These are phyloP conservation scores for Neurospora cerealis DNA, from an alignment of 495 filamentous ascomycete species.

Conservation along the genomic window DNA sequence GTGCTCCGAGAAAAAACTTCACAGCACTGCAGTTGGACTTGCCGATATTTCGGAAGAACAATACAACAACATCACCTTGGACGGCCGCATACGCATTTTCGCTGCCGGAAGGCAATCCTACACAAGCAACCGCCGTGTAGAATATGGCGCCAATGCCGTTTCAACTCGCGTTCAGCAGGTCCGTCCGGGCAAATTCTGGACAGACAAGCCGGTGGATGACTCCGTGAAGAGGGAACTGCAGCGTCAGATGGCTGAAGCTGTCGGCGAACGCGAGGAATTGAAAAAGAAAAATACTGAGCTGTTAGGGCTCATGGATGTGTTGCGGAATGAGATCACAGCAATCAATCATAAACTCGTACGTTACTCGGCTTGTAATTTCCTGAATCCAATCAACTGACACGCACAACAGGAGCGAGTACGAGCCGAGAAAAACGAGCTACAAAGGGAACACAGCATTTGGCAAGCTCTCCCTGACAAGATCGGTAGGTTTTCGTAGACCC, in stretches of 20 bases:
- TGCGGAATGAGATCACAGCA: conserved; percentile 1
- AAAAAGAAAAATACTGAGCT: conserved; percentile 5
- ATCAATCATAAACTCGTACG: conserved; percentile 24
- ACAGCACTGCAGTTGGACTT: conserved; percentile 54
- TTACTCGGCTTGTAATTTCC: neutral
- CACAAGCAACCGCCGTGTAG: conserved; percentile 50
- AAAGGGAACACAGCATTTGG: conserved; percentile 51
- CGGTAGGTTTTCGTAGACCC: conserved; percentile 36
- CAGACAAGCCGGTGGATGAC: conserved; percentile 61
- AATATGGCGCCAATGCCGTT: conserved; percentile 60
- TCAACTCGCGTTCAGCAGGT: conserved; percentile 54
- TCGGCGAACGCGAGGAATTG: conserved; percentile 26
- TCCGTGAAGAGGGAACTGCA: conserved; percentile 43
- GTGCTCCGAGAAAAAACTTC: conserved; percentile 54
- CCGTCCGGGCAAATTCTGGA: conserved; percentile 54
- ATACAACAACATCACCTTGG: conserved; percentile 45
- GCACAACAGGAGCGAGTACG: conserved; percentile 21
- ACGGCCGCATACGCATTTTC: conserved; percentile 44
- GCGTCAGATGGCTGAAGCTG: conserved; percentile 25
- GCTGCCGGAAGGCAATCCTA: conserved; percentile 52
- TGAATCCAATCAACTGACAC: conserved; percentile 13
- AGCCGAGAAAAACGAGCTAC: conserved; percentile 38
- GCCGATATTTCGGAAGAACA: conserved; percentile 53
- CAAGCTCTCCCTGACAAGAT: conserved; percentile 60
- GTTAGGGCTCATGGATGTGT: neutral